Conservation (phyloP, 192 early-diverging fungal species). For the Coemansia sp. region DNA sequence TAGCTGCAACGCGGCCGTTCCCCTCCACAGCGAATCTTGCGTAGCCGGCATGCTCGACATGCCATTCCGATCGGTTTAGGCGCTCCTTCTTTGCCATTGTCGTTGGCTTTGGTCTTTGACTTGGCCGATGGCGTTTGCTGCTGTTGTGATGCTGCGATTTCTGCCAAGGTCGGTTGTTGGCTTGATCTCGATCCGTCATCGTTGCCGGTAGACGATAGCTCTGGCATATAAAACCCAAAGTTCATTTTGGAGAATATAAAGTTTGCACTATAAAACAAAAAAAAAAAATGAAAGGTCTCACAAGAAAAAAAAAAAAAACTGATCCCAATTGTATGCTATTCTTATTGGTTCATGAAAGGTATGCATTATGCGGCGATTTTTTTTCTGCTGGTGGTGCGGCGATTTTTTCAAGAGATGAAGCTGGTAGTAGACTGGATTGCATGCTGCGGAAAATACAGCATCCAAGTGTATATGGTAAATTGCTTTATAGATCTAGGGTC, state of each 20-base stretch:
- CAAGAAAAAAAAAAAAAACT: too few relatives aligned
- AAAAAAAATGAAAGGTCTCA: background rate
- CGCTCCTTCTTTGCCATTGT: background rate
- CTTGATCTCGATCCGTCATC: background rate
- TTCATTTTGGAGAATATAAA: conserved; percentile 6
- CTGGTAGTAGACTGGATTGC: too few relatives aligned
- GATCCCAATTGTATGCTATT: too few relatives aligned
- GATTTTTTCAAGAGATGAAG: too few relatives aligned
- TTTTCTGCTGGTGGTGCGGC: too few relatives aligned
- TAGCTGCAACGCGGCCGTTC: conserved; percentile 50
- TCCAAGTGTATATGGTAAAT: too few relatives aligned
- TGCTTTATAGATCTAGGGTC: too few relatives aligned
- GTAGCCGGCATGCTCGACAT: conserved; percentile 45
- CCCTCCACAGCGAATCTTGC: conserved; percentile 54
- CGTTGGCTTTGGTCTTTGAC: background rate
- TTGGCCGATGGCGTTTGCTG: conserved; percentile 1
- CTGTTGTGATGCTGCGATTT: conserved; percentile 9
- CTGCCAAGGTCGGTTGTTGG: conserved; percentile 10
- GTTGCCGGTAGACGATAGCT: background rate
- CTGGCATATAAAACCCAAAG: conserved; percentile 7
- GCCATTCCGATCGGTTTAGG: conserved; percentile 48
- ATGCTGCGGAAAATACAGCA: too few relatives aligned
- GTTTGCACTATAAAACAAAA: background rate
- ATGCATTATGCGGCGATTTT: too few relatives aligned
- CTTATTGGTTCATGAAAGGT: too few relatives aligned